Percentiles rank a stretch among this genome's conserved stretches.
These are phyloP conservation scores for Citeromyces matritensis DNA, from an alignment of 805 yeast genomes.

Conservation along the genomic window DNA sequence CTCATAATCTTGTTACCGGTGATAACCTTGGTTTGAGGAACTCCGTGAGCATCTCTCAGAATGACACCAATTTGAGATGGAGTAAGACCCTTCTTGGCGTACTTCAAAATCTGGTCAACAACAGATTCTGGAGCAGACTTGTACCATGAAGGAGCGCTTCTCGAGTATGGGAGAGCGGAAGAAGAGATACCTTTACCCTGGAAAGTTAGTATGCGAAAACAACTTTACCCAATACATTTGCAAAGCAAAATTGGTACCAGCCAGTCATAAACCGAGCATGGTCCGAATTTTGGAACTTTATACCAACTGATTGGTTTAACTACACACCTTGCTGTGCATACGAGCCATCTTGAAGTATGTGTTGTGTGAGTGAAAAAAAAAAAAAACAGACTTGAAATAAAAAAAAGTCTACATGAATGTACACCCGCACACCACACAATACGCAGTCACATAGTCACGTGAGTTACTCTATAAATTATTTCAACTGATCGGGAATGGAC, in stretches of 20 bases:
- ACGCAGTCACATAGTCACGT: no score
- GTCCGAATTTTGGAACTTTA: background rate
- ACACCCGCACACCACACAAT: no score
- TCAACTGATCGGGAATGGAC: background rate
- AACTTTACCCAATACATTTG: slow-evolving; percentile 14
- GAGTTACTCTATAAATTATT: background rate
- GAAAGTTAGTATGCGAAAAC: slow-evolving; percentile 23
- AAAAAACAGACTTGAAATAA: background rate
- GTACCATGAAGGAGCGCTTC: slow-evolving; percentile 99
- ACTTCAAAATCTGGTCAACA: slow-evolving; percentile 96
- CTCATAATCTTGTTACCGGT: slow-evolving; percentile 99
- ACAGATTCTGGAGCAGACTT: slow-evolving; percentile 90
- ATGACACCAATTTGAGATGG: slow-evolving; percentile 99
- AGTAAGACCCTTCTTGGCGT: slow-evolving; percentile 99
- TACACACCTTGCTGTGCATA: slow-evolving; percentile 95
- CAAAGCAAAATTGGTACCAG: slow-evolving; percentile 31
- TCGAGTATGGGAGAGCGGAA: slow-evolving; percentile 98
- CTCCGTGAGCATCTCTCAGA: slow-evolving; percentile 99
- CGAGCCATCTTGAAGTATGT: slow-evolving; percentile 89
- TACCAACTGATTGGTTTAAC: slow-evolving; percentile 2
- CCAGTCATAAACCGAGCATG: slow-evolving; percentile 17
- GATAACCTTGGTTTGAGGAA: slow-evolving; percentile 90
- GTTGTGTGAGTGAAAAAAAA: slow-evolving; percentile 3
- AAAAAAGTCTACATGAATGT: background rate
- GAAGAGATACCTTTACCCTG: slow-evolving; percentile 99